Evolutionary conservation across 768 basidiomycete genomes (phyloP).

Genomic region (Phaffia australis): DNA sequence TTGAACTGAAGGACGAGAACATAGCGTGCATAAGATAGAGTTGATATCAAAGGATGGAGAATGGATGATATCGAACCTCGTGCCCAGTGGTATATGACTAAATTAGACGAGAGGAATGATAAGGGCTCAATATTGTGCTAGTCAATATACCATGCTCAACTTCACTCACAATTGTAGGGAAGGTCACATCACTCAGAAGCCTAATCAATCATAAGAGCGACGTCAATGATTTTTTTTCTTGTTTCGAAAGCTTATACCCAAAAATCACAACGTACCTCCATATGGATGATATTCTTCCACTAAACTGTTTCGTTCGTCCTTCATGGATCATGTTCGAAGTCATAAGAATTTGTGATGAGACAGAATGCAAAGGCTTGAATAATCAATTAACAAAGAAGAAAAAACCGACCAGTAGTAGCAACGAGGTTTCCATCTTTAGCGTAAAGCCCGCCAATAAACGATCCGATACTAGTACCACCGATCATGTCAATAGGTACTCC

Average conservation of each 20-base stretch:
- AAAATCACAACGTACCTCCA: constrained; percentile 48
- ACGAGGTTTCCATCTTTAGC: constrained; percentile 87
- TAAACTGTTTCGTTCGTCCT: constrained; percentile 83
- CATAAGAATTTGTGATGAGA: neutral
- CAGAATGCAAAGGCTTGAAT: neutral
- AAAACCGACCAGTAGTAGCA: neutral
- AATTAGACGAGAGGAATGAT: no score
- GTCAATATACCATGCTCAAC: no score
- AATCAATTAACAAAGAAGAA: neutral
- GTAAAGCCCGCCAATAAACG: constrained; percentile 63
- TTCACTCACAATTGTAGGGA: constrained; percentile 53
- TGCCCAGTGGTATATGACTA: constrained; percentile 70
- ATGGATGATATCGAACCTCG: neutral
- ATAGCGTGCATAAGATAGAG: constrained; percentile 4
- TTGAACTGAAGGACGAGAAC: constrained; percentile 81
- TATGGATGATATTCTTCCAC: constrained; percentile 75
- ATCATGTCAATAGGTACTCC: constrained; percentile 91
- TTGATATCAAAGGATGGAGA: constrained; percentile 7
- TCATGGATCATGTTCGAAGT: constrained; percentile 43
- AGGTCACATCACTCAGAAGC: constrained; percentile 81
- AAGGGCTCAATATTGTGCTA: no score
- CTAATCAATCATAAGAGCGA: neutral
- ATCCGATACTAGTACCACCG: constrained; percentile 45
- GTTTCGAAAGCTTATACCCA: neutral
- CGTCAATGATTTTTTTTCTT: neutral